Base-by-base conservation (phyloP, 345 rosid genomes). In the Bruguiera gymnorhiza region DNA sequence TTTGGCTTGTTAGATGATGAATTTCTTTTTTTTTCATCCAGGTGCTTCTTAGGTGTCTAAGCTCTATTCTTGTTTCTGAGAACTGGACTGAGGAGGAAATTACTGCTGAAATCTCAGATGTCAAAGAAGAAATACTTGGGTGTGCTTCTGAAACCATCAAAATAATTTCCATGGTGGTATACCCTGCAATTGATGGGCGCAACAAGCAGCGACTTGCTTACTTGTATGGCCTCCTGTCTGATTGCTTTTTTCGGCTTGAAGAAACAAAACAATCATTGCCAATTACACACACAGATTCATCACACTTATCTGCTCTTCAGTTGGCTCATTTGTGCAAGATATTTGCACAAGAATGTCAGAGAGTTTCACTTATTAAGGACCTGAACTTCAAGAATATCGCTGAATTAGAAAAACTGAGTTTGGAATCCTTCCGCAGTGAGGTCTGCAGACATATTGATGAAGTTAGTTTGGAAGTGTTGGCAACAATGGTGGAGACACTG, bases 311-410 rank as follows among this genome's bases (percentile, higher is more conserved):
- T 37, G 53, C 71, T 65, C 58, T 76, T 73, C 77, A 77, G 56
- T 75, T 84, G 68, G 78, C 88, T 70, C 81, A 72, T 57, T 70
- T 77, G 56, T 92, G 84, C 86, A 78, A 81, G 75, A 74, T 84
- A 55, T 74, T 90, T 61, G 81, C 84, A 82, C 87, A 86, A 80
- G 98, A 92, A 80, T 90, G 96, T 80, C 83, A 55, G 60, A 85
- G 88, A 78, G 86, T 95, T 71, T 87, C 96, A n/a, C 90, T 86
- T 70, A 80, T 92, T 71, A 71, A 86, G 75, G 84, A 86, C 73
- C 81, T 95, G 68, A 81, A 95, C 82, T 95, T 95, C 84, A 95
- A 95, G 79, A 90, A 87, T 62, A 78, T 92, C 68, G 86, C 87
- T 4, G 84, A 75, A 70, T 77, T 88, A 68, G 85, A 83, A 59